phyloP scores from a whole-genome alignment of 2,329 filamentous ascomycete species.

The Fusarium sp. region DNA sequence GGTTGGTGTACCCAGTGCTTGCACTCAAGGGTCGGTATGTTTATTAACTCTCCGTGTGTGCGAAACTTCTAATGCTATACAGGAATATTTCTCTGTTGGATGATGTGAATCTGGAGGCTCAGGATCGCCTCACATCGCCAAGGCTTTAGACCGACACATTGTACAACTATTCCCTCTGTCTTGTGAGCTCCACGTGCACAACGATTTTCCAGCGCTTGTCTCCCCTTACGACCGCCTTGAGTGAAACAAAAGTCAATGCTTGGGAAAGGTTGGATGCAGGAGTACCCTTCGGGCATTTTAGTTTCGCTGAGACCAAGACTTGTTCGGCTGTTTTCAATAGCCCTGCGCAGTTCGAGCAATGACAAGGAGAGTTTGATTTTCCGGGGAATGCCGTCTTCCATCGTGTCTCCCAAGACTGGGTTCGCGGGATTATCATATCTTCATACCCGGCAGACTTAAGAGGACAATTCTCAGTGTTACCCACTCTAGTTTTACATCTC shows the following conservation, averaged over 20 bases:
- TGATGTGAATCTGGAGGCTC: slow-evolving; percentile 74
- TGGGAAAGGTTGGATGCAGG: slow-evolving; percentile 58
- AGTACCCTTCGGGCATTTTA: slow-evolving; percentile 69
- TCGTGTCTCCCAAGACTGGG: background rate
- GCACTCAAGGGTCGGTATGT: slow-evolving; percentile 65
- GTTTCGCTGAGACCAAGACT: slow-evolving; percentile 71
- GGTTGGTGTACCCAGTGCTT: slow-evolving; percentile 72
- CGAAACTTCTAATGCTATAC: background rate
- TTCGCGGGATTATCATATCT: background rate
- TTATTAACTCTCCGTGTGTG: background rate
- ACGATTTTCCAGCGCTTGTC: slow-evolving; percentile 76
- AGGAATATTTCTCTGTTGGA: slow-evolving; percentile 69
- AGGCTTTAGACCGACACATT: slow-evolving; percentile 40
- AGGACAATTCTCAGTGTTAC: background rate
- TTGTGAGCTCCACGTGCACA: slow-evolving; percentile 66
- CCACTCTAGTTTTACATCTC: background rate
- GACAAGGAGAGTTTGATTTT: slow-evolving; percentile 47
- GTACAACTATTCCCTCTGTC: slow-evolving; percentile 60
- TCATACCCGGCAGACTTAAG: background rate
- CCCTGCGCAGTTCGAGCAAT: slow-evolving; percentile 54
- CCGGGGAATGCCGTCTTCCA: background rate
- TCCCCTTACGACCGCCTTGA: slow-evolving; percentile 78
- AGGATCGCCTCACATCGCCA: slow-evolving; percentile 75
- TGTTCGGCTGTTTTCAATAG: slow-evolving; percentile 66
- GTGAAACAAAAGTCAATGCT: background rate